Percentiles rank a stretch among this genome's conserved stretches.
Conservation (phyloP, 202 grass and related monocot genomes). For the Dendrocalamus latiflorus region DNA sequence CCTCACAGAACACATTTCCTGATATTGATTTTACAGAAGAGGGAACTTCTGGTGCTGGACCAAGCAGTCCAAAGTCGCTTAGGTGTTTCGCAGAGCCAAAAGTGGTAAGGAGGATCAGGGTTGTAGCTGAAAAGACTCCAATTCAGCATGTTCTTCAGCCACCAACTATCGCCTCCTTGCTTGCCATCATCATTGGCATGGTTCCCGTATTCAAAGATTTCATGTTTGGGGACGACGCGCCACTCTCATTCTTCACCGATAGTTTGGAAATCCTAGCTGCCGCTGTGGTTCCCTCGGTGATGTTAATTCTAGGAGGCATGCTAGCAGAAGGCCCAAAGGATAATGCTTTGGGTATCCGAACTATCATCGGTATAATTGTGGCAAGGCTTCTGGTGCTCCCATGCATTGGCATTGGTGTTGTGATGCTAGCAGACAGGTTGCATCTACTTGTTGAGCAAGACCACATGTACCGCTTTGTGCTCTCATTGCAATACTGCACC, state of each 20-base stretch:
- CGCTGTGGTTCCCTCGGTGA: conserved; percentile 68
- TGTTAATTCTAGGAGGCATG: no score
- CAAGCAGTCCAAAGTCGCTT: conserved; percentile 67
- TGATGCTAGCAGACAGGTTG: conserved; percentile 54
- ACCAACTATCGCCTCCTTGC: conserved; percentile 66
- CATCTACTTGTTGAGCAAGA: conserved; percentile 56
- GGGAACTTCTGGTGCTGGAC: conserved; percentile 31
- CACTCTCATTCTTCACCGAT: conserved; percentile 72
- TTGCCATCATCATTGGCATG: conserved; percentile 68
- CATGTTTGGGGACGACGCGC: conserved; percentile 56
- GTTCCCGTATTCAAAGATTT: conserved; percentile 59
- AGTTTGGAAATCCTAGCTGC: conserved; percentile 76
- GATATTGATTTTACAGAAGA: conserved; percentile 69
- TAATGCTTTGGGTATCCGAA: conserved; percentile 54
- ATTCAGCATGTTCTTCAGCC: conserved; percentile 81
- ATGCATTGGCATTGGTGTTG: conserved; percentile 66
- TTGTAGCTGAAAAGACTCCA: conserved; percentile 81
- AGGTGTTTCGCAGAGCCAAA: conserved; percentile 67
- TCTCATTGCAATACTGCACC: conserved; percentile 67
- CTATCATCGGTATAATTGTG: conserved; percentile 54
- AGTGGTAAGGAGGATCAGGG: conserved; percentile 68
- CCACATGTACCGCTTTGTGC: no score
- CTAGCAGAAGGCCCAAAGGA: conserved; percentile 81
- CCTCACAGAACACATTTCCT: conserved; percentile 65
- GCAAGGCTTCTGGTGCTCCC: conserved; percentile 72